phyloP scores from a whole-genome alignment of 2,329 filamentous ascomycete species.

The Fusarium falciforme region DNA sequence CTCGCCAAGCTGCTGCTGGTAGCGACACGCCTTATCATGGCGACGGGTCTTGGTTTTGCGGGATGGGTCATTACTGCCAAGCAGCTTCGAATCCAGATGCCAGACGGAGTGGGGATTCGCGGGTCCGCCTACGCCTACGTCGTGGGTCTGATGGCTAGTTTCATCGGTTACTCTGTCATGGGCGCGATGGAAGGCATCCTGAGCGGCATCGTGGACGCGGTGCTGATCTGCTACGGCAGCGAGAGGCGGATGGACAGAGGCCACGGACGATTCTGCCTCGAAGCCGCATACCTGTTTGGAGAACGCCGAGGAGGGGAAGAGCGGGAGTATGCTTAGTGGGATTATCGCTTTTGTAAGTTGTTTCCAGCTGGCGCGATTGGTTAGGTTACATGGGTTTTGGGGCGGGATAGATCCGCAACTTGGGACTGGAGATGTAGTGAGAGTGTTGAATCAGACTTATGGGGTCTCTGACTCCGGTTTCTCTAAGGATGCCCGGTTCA shows the following conservation, averaged over 20 bases:
- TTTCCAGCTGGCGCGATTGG: constrained; percentile 30
- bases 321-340: constrained; percentile 43
- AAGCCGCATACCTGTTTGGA: constrained; percentile 90
- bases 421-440: not conserved
- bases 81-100: constrained; percentile 73
- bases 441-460: constrained; percentile 6
- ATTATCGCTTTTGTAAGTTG: constrained; percentile 9
- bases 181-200: constrained; percentile 91
- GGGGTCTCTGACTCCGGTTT: not conserved
- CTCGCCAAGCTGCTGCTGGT: constrained; percentile 92
- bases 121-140: constrained; percentile 96
- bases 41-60: constrained; percentile 87
- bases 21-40: constrained; percentile 91
- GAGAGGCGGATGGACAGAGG: constrained; percentile 78
- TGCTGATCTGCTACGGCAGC: constrained; percentile 93
- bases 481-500: not conserved
- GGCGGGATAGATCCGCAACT: constrained; percentile 32
- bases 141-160: constrained; percentile 89
- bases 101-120: constrained; percentile 65
- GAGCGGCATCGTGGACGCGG: constrained; percentile 86
- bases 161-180: constrained; percentile 94
- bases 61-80: constrained; percentile 97
- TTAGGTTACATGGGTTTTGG: constrained; percentile 4
- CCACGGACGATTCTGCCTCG: constrained; percentile 85
- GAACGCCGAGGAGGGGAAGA: constrained; percentile 58